Evolutionary conservation across 108 stramenopile genomes (phyloP).

Genomic region (Skeletonema menzelii): DNA sequence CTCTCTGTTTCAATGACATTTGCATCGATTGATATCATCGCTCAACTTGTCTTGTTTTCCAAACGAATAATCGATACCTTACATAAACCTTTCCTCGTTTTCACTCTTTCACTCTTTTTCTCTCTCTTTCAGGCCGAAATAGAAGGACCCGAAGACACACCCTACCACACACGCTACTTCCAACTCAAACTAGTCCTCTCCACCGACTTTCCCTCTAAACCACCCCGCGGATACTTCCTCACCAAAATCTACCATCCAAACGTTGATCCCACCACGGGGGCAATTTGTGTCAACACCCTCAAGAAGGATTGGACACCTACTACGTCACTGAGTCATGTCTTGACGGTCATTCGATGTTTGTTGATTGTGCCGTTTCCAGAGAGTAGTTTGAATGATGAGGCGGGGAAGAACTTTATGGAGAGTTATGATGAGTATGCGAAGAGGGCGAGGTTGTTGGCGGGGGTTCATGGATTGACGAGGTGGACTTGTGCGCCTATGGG

Average conservation of each 20-base stretch:
- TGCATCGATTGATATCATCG: neutral
- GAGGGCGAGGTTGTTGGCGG: conserved; percentile 91
- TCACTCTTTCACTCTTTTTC: too few relatives aligned
- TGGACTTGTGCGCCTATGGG: conserved; percentile 11
- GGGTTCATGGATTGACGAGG: conserved; percentile 83
- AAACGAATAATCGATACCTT: too few relatives aligned
- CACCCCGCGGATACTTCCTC: conserved; percentile 96
- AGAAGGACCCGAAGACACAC: conserved; percentile 93
- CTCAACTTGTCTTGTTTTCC: too few relatives aligned
- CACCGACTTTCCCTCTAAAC: conserved; percentile 86
- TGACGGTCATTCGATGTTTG: conserved; percentile 98
- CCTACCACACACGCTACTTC: conserved; percentile 93
- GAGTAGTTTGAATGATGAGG: conserved; percentile 97
- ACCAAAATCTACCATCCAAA: conserved; percentile 99
- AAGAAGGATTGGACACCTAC: conserved; percentile 95
- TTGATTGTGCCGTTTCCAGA: conserved; percentile 99
- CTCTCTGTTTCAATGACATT: neutral
- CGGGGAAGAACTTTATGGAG: conserved; percentile 99
- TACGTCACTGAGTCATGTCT: conserved; percentile 90
- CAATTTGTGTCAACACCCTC: conserved; percentile 99
- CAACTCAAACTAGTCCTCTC: conserved; percentile 92
- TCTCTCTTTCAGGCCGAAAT: conserved; percentile 78
- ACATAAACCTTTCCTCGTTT: neutral
- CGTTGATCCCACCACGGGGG: conserved; percentile 91
- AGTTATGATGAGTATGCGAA: conserved; percentile 96